A percentile compares a stretch with the other conserved stretches of the same genome.
Evolutionary conservation across 202 grass and related monocot species (phyloP).

Genomic region (Hordeum pubiflorum): DNA sequence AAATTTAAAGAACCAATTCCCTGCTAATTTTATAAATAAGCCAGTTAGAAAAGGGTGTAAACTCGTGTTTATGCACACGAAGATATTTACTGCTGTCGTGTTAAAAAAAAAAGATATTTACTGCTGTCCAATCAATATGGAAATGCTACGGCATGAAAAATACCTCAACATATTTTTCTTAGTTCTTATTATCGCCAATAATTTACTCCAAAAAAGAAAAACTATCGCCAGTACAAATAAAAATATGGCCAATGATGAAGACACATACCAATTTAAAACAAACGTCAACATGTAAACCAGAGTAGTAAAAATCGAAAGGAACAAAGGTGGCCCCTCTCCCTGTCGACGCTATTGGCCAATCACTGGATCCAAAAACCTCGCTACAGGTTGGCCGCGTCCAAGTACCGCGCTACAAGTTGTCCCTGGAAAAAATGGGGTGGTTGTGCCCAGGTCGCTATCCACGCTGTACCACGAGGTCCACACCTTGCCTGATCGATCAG

Average conservation of each 20-base stretch:
- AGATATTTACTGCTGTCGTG: background rate
- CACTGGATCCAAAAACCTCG: background rate
- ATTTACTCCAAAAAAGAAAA: background rate
- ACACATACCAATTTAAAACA: background rate
- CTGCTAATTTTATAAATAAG: too few species aligned
- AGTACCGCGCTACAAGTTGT: background rate
- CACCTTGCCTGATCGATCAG: background rate
- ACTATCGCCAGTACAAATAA: background rate
- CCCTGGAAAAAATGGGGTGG: background rate
- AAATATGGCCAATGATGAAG: background rate
- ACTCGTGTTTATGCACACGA: background rate
- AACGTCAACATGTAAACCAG: background rate
- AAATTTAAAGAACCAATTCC: too few species aligned
- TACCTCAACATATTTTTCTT: background rate
- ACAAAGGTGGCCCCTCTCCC: background rate
- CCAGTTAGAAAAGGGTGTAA: background rate
- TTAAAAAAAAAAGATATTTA: background rate
- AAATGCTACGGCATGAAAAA: background rate
- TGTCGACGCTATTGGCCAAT: background rate
- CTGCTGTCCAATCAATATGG: background rate
- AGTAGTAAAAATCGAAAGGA: background rate
- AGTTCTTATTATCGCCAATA: background rate
- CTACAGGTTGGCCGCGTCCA: background rate
- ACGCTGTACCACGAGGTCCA: background rate
- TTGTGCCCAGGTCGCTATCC: background rate